A percentile compares a stretch with the other conserved stretches of the same genome.
These are phyloP conservation scores for Saussurea involucrata DNA, from an alignment of 129 eudicot species.

Conservation along the genomic window DNA sequence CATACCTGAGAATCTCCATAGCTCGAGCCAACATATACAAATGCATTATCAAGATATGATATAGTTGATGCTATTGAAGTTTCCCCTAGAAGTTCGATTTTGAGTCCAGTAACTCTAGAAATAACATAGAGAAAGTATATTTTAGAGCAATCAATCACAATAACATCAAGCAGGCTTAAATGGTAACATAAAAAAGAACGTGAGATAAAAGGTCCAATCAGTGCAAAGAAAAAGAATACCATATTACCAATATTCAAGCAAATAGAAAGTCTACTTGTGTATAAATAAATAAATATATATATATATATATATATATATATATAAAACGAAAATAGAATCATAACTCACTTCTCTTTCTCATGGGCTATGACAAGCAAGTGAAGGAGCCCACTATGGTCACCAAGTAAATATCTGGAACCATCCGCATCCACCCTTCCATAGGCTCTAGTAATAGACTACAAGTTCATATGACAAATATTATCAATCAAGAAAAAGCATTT, in stretches of 20 bases:
- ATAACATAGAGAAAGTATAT: slow-evolving; percentile 3
- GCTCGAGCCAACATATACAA: slow-evolving; percentile 95
- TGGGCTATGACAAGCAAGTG: slow-evolving; percentile 95
- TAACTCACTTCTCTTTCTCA: slow-evolving; percentile 86
- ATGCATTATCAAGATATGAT: slow-evolving; percentile 92
- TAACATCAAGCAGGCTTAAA: neutral
- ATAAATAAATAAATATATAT: neutral
- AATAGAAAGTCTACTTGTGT: neutral
- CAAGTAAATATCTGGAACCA: slow-evolving; percentile 93
- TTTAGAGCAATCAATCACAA: slow-evolving; percentile 1
- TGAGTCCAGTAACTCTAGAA: slow-evolving; percentile 91
- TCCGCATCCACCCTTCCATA: slow-evolving; percentile 98
- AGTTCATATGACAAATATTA: slow-evolving; percentile 4
- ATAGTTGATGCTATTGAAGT: slow-evolving; percentile 94
- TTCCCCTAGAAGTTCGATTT: slow-evolving; percentile 94
- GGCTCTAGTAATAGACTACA: slow-evolving; percentile 83
- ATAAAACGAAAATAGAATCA: neutral
- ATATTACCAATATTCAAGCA: neutral
- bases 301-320: neutral
- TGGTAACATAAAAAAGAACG: neutral
- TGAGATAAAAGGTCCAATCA: neutral
- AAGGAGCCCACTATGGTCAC: slow-evolving; percentile 94
- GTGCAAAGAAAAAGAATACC: neutral
- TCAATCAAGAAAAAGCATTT: neutral
- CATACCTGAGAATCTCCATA: slow-evolving; percentile 98